These are phyloP conservation scores for Adansonia madagascariensis DNA, from an alignment of 441 rosid genomes.

Conservation along the genomic window DNA sequence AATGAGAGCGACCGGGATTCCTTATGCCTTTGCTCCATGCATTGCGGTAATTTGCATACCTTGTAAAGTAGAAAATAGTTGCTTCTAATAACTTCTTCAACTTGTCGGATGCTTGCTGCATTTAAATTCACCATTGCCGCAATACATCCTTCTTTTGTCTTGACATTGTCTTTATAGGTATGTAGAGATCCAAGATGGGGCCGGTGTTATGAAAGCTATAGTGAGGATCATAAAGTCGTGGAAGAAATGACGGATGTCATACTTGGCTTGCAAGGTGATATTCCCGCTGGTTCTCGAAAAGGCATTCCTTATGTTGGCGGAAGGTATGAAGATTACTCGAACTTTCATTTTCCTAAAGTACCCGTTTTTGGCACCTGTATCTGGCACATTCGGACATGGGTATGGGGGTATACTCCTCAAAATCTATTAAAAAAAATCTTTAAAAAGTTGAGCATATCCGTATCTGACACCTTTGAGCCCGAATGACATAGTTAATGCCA, in stretches of 20 bases:
- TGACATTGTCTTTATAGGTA: slow-evolving; percentile 47
- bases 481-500: background rate
- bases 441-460: no score
- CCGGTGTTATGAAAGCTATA: slow-evolving; percentile 55
- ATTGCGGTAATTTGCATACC: slow-evolving; percentile 50
- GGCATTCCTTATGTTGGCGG: slow-evolving; percentile 71
- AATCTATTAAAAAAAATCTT: no score
- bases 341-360: no score
- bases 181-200: slow-evolving; percentile 85
- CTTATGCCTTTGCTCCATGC: slow-evolving; percentile 76
- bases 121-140: slow-evolving; percentile 1
- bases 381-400: no score
- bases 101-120: background rate
- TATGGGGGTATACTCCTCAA: no score
- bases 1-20: slow-evolving; percentile 76
- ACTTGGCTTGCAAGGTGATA: slow-evolving; percentile 72
- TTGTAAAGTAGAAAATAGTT: background rate
- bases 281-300: slow-evolving; percentile 48
- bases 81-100: background rate
- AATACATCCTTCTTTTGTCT: slow-evolving; percentile 1
- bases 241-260: slow-evolving; percentile 65
- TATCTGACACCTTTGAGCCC: no score
- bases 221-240: slow-evolving; percentile 48
- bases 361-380: no score
- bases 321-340: slow-evolving; percentile 38